Evolutionary conservation across 2,329 filamentous ascomycete species (phyloP), one percentile per base, ranked within the genome.

Genomic region (Fusarium denticulatum): DNA sequence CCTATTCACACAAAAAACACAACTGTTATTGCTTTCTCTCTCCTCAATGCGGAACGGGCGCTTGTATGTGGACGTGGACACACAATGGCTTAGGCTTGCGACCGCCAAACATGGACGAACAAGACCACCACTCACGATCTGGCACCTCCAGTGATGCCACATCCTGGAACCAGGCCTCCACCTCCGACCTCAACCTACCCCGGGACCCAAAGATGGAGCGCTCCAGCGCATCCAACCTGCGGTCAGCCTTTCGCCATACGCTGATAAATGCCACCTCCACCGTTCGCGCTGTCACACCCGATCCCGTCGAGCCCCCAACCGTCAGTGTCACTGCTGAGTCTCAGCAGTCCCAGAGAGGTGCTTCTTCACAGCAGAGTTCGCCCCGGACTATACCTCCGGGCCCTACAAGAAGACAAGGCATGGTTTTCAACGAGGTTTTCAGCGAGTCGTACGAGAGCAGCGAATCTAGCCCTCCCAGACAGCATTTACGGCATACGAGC

Each of bases 221-320:
- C 56, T 75, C 80, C 60, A 82, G 81, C 65, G 79, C 79, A 50
- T 77, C 78, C 58, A 82, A 80, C 69, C 71, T 83, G 49, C 77
- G 81, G 58, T 80, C 83, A 49, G 76, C 80, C 60, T 81, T 81
- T 70, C 77, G 81, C 61, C 70, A 78, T 63, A 79, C 77, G 52
- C 64, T 79, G 57, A 71, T 46, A 52, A 73, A 75, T 59, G 69
- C 78, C 60, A 82, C 84, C 73, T 78, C 80, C 72, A 88, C 88
- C 50, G 88, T 92, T 77, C 89, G 92, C 71, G 84, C 91, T 64
- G 90, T 93, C 72, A 93, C 91, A 70, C 91, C 92, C 73, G 92
- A 94, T 47, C 82, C 82, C 46, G 72, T 79, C 69, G 86, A 87
- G 47, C 66, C 75, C 69, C 71, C 72, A 40, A 75, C 67, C 49